These are phyloP conservation scores for Thalassiosira mediterranea DNA, from an alignment of 352 stramenopile genomes.

Conservation along the genomic window DNA sequence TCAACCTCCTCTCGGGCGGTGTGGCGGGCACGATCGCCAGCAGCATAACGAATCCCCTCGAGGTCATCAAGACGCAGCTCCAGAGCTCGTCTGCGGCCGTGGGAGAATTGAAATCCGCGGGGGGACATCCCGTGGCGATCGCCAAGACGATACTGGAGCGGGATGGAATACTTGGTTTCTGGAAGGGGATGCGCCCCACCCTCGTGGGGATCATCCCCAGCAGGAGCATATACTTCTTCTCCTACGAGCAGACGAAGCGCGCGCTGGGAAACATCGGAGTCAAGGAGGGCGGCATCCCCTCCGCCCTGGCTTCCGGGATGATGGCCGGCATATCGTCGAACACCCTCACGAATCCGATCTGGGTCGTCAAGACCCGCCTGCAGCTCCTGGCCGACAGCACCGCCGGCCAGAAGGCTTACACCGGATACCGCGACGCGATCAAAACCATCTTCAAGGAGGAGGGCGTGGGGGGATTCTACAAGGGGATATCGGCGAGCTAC, in stretches of 20 bases:
- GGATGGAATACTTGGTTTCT: slow-evolving; percentile 81
- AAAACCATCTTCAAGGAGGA: slow-evolving; percentile 92
- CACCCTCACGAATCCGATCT: slow-evolving; percentile 96
- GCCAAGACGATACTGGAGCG: slow-evolving; percentile 76
- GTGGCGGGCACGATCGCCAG: slow-evolving; percentile 80
- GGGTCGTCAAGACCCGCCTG: slow-evolving; percentile 96
- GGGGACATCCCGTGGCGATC: slow-evolving; percentile 67
- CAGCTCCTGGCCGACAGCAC: slow-evolving; percentile 85
- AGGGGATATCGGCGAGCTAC: slow-evolving; percentile 95
- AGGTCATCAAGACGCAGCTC: slow-evolving; percentile 88
- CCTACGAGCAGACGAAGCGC: slow-evolving; percentile 82
- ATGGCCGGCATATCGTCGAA: slow-evolving; percentile 79
- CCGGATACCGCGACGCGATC: slow-evolving; percentile 85
- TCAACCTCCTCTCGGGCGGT: slow-evolving; percentile 80
- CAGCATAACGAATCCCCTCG: slow-evolving; percentile 82
- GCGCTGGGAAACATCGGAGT: slow-evolving; percentile 51
- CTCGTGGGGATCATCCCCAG: slow-evolving; percentile 86
- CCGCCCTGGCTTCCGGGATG: slow-evolving; percentile 73
- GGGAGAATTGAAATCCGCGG: slow-evolving; percentile 44
- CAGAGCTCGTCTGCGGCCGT: slow-evolving; percentile 73
- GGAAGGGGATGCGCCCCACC: slow-evolving; percentile 77
- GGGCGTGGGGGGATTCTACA: slow-evolving; percentile 94
- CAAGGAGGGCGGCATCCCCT: slow-evolving; percentile 58
- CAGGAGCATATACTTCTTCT: slow-evolving; percentile 86
- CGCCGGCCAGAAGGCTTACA: slow-evolving; percentile 82